A percentile compares a stretch with the other conserved stretches of the same genome.
Conservation (phyloP, 176 grass and related monocot genomes). For the Oryza officinalis region DNA sequence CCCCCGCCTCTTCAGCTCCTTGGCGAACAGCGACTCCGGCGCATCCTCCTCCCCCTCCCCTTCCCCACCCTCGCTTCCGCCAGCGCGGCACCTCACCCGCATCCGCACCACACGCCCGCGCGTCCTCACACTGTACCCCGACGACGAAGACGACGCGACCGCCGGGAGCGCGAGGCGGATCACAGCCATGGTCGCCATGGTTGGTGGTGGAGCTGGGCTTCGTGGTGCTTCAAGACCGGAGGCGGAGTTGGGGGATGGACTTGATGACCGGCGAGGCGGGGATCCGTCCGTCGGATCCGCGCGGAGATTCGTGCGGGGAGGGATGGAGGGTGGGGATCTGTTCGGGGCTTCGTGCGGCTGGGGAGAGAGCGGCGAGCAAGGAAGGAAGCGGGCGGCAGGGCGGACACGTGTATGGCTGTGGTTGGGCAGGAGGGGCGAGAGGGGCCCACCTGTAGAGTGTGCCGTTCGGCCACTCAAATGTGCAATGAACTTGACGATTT, state of each 20-base stretch:
- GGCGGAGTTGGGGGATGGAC: not conserved
- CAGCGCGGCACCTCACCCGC: conserved; percentile 37
- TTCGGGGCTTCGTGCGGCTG: conserved; percentile 13
- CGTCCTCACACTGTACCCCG: not conserved
- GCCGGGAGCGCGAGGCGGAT: conserved; percentile 41
- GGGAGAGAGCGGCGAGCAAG: not conserved
- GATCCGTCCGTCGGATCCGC: not conserved
- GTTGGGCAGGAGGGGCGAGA: not conserved
- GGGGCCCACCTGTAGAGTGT: not conserved
- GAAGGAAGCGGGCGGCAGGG: not conserved
- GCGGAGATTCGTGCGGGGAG: not conserved
- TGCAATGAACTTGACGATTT: not conserved
- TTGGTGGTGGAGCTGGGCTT: not conserved
- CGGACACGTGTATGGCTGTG: conserved; percentile 19
- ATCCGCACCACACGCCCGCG: not conserved
- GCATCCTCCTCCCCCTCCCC: conserved; percentile 42
- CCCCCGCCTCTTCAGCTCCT: conserved; percentile 77
- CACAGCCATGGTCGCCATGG: conserved; percentile 42
- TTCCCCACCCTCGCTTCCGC: not conserved
- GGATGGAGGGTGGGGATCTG: conserved; percentile 4
- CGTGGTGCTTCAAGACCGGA: too few species aligned
- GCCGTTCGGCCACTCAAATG: not conserved
- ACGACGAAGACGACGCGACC: not conserved
- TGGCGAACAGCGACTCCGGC: conserved; percentile 78
- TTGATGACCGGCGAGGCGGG: not conserved